Percentiles rank a stretch among this genome's conserved stretches.
phyloP scores from a whole-genome alignment of 805 yeast genomes.

The Yarrowia porcina region DNA sequence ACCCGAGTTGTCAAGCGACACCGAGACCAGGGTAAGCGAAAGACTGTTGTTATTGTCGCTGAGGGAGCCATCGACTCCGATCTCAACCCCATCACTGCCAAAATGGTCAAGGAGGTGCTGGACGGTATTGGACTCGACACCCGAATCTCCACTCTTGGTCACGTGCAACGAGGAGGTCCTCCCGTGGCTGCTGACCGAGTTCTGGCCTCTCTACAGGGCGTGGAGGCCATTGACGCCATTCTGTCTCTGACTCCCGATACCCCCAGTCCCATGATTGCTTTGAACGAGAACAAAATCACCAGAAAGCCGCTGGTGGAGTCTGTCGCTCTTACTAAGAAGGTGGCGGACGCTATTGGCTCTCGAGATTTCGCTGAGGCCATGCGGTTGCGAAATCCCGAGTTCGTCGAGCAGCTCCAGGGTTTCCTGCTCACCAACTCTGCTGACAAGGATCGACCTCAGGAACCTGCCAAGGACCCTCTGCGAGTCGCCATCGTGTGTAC shows the following conservation, averaged over 20 bases:
- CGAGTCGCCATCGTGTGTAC: slow-evolving; percentile 84
- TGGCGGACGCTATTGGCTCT: slow-evolving; percentile 77
- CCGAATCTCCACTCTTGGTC: slow-evolving; percentile 92
- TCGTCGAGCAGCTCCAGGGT: slow-evolving; percentile 72
- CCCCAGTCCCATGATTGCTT: slow-evolving; percentile 93
- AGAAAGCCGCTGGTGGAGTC: slow-evolving; percentile 87
- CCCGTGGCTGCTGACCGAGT: slow-evolving; percentile 94
- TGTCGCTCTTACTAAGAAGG: slow-evolving; percentile 80
- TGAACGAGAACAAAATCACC: slow-evolving; percentile 80
- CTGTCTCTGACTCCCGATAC: slow-evolving; percentile 82
- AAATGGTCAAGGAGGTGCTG: slow-evolving; percentile 76
- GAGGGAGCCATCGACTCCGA: slow-evolving; percentile 93
- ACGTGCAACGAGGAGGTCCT: slow-evolving; percentile 98
- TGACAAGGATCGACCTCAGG: slow-evolving; percentile 51
- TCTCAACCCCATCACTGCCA: slow-evolving; percentile 74
- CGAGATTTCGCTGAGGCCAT: slow-evolving; percentile 86
- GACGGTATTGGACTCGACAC: slow-evolving; percentile 81
- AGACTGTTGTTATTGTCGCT: slow-evolving; percentile 93
- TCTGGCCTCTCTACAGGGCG: slow-evolving; percentile 94
- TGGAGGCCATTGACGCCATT: slow-evolving; percentile 93
- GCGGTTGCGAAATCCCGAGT: slow-evolving; percentile 80
- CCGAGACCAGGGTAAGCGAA: slow-evolving; percentile 83
- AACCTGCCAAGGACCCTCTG: slow-evolving; percentile 51
- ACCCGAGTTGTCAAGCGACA: slow-evolving; percentile 71
- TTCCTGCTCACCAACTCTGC: slow-evolving; percentile 66